phyloP scores from a whole-genome alignment of 129 eudicot genomes.

The Arctium minus region DNA sequence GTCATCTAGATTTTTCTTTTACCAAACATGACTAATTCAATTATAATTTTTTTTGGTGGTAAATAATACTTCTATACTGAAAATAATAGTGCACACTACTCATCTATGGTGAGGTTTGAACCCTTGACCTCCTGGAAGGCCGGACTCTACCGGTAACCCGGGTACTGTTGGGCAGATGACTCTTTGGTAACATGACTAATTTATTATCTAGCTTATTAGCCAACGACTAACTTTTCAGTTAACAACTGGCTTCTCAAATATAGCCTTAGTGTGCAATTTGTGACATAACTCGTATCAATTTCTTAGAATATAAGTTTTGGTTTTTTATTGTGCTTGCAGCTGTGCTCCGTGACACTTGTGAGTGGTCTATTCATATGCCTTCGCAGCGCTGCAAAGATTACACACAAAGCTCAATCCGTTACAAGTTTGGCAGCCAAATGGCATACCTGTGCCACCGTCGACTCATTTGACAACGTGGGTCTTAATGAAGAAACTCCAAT shows the following conservation, averaged over 20 bases:
- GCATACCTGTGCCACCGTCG: conserved; percentile 82
- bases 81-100: too few relatives aligned
- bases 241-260: background rate
- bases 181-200: background rate
- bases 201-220: background rate
- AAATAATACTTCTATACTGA: background rate
- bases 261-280: background rate
- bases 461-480: conserved; percentile 48
- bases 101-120: background rate
- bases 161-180: background rate
- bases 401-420: conserved; percentile 81
- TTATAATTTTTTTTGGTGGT: too few relatives aligned
- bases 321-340: conserved; percentile 36
- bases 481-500: conserved; percentile 37
- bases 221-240: background rate
- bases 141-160: background rate
- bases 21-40: too few relatives aligned
- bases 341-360: conserved; percentile 74
- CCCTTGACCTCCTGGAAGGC: background rate
- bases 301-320: background rate
- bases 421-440: conserved; percentile 90
- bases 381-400: conserved; percentile 84
- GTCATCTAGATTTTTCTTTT: too few relatives aligned
- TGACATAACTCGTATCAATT: background rate
- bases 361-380: conserved; percentile 77